phyloP scores from a whole-genome alignment of 78 protist genomes.

The Monosiga brevicollis region DNA sequence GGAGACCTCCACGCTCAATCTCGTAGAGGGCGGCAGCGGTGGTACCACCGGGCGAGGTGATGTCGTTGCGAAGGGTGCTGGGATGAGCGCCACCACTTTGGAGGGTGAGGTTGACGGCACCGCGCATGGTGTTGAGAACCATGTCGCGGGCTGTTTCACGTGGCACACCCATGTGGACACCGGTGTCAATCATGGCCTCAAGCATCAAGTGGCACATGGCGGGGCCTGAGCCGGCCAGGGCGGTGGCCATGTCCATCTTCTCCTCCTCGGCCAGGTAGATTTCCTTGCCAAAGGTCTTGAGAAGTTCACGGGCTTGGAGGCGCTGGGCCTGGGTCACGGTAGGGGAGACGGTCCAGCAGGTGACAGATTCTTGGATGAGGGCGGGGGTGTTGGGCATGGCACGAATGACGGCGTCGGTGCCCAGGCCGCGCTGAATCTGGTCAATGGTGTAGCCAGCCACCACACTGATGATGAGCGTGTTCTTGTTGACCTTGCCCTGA shows the following conservation, averaged over 20 bases:
- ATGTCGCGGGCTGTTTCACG: not conserved
- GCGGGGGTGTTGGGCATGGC: constrained; percentile 32
- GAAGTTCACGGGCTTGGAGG: not conserved
- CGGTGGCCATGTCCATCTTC: constrained; percentile 17
- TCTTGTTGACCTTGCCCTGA: not conserved
- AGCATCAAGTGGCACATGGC: constrained; percentile 1
- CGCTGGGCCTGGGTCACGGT: not conserved
- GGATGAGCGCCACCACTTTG: not conserved
- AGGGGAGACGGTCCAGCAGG: not conserved
- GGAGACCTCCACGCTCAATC: constrained; percentile 6
- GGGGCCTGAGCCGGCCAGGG: constrained; percentile 16
- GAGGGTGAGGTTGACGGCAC: not conserved
- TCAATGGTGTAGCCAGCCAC: not conserved
- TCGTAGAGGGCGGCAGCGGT: constrained; percentile 24
- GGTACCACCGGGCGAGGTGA: constrained; percentile 27
- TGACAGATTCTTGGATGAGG: constrained; percentile 7
- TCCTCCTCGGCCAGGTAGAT: constrained; percentile 6
- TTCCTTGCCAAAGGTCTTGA: not conserved
- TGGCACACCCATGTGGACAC: constrained; percentile 10
- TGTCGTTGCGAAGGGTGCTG: constrained; percentile 3
- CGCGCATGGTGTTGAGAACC: constrained; percentile 10
- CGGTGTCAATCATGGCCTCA: constrained; percentile 19
- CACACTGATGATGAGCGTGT: not conserved
- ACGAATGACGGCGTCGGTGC: not conserved
- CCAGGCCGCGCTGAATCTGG: not conserved